phyloP scores from a whole-genome alignment of 164 flowering plant genomes.

The Nymphaea colorata region DNA sequence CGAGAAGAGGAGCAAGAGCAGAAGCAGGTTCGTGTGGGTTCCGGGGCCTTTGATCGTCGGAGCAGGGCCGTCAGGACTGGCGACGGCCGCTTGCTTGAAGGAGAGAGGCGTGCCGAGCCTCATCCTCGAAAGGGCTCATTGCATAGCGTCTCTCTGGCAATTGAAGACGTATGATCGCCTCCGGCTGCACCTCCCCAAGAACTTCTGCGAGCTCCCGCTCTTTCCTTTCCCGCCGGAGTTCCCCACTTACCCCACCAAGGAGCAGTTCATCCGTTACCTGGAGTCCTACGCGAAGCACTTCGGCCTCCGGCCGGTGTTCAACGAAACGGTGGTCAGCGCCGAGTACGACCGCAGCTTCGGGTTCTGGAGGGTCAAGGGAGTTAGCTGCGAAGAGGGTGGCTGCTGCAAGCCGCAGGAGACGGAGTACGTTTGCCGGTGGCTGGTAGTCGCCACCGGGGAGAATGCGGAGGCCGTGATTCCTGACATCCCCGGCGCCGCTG shows the following conservation, averaged over 20 bases:
- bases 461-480: conserved; percentile 83
- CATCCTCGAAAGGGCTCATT: conserved; percentile 49
- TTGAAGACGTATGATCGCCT: conserved; percentile 65
- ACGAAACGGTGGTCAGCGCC: conserved; percentile 39
- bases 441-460: conserved; percentile 87
- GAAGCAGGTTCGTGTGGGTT: conserved; percentile 17
- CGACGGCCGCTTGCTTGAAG: conserved; percentile 62
- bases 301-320: conserved; percentile 33
- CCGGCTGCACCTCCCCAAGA: conserved; percentile 66
- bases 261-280: conserved; percentile 56
- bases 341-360: conserved; percentile 31
- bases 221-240: conserved; percentile 53
- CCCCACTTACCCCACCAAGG: conserved; percentile 61
- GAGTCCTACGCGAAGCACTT: conserved; percentile 33
- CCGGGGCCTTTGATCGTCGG: conserved; percentile 62
- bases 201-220: conserved; percentile 63
- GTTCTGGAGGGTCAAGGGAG: conserved; percentile 40
- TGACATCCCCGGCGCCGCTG: conserved; percentile 40
- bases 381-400: conserved; percentile 2
- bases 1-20: neutral
- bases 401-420: conserved; percentile 9
- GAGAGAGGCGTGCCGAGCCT: conserved; percentile 33
- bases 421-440: conserved; percentile 61
- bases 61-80: conserved; percentile 83
- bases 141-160: conserved; percentile 81